Percentiles rank a stretch among this genome's conserved stretches.
phyloP scores from a whole-genome alignment of 768 basidiomycete genomes.

The Xerocomus spinulosus region DNA sequence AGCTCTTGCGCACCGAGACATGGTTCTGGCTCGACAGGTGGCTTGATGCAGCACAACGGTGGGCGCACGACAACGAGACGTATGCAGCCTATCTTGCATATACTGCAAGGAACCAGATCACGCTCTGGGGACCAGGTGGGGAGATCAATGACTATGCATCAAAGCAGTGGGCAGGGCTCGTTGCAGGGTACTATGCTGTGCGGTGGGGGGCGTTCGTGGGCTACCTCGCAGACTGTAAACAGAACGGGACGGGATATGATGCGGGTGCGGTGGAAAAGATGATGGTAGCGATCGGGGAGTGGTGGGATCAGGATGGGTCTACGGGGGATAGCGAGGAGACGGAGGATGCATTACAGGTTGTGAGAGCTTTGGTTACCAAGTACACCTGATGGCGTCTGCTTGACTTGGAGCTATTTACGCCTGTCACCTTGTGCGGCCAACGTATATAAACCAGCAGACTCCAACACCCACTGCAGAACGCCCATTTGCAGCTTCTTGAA shows the following conservation, averaged over 20 bases:
- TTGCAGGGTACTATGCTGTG: constrained; percentile 32
- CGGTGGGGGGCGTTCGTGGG: constrained; percentile 35
- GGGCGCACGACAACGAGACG: constrained; percentile 26
- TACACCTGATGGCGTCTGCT: constrained; percentile 7
- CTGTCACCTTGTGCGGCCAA: too few relatives aligned
- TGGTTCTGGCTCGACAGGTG: constrained; percentile 33
- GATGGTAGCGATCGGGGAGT: constrained; percentile 33
- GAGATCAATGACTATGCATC: constrained; percentile 42
- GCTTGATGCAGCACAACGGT: constrained; percentile 33
- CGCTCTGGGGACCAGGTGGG: constrained; percentile 40
- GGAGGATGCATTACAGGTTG: constrained; percentile 24
- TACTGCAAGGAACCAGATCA: constrained; percentile 39
- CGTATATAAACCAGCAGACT: too few relatives aligned
- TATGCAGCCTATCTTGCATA: constrained; percentile 36
- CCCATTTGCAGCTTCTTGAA: too few relatives aligned
- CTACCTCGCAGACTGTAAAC: constrained; percentile 30
- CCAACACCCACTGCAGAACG: too few relatives aligned
- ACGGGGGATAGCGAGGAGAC: constrained; percentile 10
- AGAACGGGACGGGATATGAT: constrained; percentile 28
- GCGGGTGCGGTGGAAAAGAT: constrained; percentile 15
- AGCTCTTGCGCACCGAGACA: constrained; percentile 29
- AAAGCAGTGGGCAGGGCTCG: constrained; percentile 41
- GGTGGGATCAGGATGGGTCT: constrained; percentile 27
- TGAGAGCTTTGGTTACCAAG: constrained; percentile 6
- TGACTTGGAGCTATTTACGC: too few relatives aligned